phyloP scores from a whole-genome alignment of 768 basidiomycete species.

The Albatrellus ellisii region DNA sequence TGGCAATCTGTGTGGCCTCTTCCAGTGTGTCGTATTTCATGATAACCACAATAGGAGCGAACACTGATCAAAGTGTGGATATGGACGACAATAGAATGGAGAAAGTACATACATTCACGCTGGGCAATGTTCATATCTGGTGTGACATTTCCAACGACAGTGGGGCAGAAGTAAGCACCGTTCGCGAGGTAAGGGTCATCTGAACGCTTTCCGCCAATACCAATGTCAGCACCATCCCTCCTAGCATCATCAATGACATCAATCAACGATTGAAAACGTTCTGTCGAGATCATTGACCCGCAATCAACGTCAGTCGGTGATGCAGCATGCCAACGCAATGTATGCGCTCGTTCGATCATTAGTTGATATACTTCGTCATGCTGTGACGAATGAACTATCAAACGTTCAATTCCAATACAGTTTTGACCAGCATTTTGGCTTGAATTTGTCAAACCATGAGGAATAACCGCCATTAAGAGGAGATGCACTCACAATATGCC shows the following conservation, averaged over 20 bases:
- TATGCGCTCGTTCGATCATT: slow-evolving; percentile 47
- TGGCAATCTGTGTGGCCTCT: slow-evolving; percentile 81
- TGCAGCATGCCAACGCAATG: slow-evolving; percentile 70
- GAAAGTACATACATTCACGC: slow-evolving; percentile 49
- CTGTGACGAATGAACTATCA: slow-evolving; percentile 71
- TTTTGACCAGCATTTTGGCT: slow-evolving; percentile 94
- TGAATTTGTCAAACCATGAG: no score
- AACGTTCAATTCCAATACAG: slow-evolving; percentile 91
- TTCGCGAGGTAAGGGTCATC: slow-evolving; percentile 53
- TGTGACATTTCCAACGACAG: slow-evolving; percentile 71
- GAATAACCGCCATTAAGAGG: no score
- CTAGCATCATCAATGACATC: slow-evolving; percentile 52
- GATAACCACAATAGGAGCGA: slow-evolving; percentile 84
- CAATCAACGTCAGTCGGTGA: slow-evolving; percentile 65
- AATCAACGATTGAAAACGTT: slow-evolving; percentile 37
- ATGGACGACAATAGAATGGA: background rate
- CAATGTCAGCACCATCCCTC: slow-evolving; percentile 48
- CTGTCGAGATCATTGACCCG: slow-evolving; percentile 52
- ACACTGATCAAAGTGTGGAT: slow-evolving; percentile 37
- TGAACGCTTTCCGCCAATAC: slow-evolving; percentile 52
- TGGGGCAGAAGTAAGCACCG: slow-evolving; percentile 79
- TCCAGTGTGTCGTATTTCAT: slow-evolving; percentile 77
- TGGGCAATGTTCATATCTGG: slow-evolving; percentile 64
- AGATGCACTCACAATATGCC: slow-evolving; percentile 64
- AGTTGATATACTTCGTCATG: slow-evolving; percentile 63